Conservation (phyloP, 148 eudicot genomes). For the Rhododendron simsii region DNA sequence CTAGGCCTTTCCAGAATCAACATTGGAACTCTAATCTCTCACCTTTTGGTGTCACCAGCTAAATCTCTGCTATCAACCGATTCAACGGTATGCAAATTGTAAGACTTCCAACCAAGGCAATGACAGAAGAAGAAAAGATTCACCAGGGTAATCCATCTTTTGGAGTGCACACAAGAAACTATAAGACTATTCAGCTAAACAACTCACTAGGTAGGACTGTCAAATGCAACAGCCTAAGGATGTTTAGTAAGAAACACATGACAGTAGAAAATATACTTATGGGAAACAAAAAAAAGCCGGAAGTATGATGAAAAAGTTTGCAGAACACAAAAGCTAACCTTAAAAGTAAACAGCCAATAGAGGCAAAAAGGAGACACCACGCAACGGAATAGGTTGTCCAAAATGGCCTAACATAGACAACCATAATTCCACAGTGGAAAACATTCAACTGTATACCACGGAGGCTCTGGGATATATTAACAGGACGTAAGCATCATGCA, state of each 20-base stretch:
- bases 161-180: background rate
- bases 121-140: conserved; percentile 9
- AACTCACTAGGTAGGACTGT: background rate
- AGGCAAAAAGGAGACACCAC: background rate
- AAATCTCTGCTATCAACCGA: background rate
- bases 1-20: conserved; percentile 10
- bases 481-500: background rate
- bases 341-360: background rate
- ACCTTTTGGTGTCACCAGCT: conserved; percentile 31
- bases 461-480: background rate
- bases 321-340: background rate
- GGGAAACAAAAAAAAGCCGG: background rate
- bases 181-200: background rate
- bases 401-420: background rate
- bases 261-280: background rate
- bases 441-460: background rate
- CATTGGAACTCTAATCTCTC: conserved; percentile 22
- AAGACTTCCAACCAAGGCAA: background rate
- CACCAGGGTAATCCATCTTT: conserved; percentile 6
- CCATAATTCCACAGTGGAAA: background rate
- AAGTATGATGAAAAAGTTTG: background rate
- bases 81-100: background rate
- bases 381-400: background rate
- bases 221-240: background rate
- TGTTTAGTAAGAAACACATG: background rate